Conservation (phyloP, 1,284 basidiomycete species). For the Paramarasmius palmivorus region DNA sequence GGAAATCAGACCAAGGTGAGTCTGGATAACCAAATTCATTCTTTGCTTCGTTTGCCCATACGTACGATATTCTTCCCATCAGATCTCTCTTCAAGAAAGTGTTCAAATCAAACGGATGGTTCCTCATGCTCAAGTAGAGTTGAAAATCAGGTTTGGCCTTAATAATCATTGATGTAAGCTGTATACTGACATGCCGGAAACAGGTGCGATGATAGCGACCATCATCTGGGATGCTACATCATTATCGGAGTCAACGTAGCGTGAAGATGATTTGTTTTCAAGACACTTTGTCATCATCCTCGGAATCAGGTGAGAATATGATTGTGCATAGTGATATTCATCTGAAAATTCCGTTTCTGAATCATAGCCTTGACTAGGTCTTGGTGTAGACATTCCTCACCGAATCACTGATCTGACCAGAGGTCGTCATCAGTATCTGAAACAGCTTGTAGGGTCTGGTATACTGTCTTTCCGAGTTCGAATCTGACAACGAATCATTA, state of each 20-base stretch:
- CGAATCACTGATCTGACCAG: background rate
- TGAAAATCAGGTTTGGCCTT: too few relatives aligned
- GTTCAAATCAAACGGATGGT: background rate
- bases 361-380: too few relatives aligned
- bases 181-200: background rate
- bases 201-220: too few relatives aligned
- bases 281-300: too few relatives aligned
- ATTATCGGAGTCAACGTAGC: too few relatives aligned
- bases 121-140: background rate
- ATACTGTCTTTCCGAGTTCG: too few relatives aligned
- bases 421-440: slow-evolving; percentile 1
- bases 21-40: slow-evolving; percentile 2
- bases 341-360: slow-evolving; percentile 4
- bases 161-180: background rate
- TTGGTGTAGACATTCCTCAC: too few relatives aligned
- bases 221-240: too few relatives aligned
- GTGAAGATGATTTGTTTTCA: too few relatives aligned
- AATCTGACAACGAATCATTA: too few relatives aligned
- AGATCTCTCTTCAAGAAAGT: background rate
- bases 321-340: background rate
- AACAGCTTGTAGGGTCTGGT: background rate
- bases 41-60: background rate
- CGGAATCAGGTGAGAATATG: too few relatives aligned
- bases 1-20: slow-evolving; percentile 3
- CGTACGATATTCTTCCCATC: background rate